Conservation (phyloP, 2,329 filamentous ascomycete genomes). For the Xylariales sp. region DNA sequence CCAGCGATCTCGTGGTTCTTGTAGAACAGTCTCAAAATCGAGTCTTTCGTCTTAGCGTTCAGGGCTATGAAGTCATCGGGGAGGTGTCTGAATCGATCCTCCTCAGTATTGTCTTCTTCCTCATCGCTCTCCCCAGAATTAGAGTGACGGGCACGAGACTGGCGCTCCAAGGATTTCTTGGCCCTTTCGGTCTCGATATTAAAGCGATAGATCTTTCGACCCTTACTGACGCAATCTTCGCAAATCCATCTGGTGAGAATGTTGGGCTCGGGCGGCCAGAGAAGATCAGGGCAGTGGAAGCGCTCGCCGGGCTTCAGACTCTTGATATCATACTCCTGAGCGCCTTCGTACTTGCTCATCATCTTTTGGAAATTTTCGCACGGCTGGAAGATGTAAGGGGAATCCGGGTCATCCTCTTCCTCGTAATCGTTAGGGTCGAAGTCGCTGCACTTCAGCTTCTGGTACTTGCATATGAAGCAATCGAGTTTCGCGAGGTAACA, state of each 20-base stretch:
- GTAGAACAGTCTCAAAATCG: neutral
- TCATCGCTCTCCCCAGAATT: neutral
- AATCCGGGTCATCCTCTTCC: neutral
- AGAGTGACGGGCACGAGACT: neutral
- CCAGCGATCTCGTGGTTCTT: neutral
- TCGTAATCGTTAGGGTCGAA: no score
- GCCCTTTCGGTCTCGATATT: neutral
- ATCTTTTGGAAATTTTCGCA: conserved; percentile 8
- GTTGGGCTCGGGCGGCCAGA: conserved; percentile 13
- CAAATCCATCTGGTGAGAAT: conserved; percentile 9
- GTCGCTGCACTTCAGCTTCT: neutral
- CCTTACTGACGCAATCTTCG: conserved; percentile 12
- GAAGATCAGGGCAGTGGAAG: conserved; percentile 11
- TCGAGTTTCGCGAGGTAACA: conserved; percentile 8
- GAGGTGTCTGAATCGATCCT: neutral
- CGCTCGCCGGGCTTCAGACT: neutral
- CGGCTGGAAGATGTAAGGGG: conserved; percentile 6
- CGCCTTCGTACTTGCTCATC: neutral
- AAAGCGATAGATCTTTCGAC: neutral
- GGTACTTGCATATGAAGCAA: conserved; percentile 9
- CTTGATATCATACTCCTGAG: neutral
- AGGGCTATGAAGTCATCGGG: neutral
- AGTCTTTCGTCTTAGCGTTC: neutral
- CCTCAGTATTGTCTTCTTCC: neutral
- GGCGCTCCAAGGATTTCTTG: neutral